Conservation (phyloP, 1,284 basidiomycete species). For the Fistulinella staudtii region DNA sequence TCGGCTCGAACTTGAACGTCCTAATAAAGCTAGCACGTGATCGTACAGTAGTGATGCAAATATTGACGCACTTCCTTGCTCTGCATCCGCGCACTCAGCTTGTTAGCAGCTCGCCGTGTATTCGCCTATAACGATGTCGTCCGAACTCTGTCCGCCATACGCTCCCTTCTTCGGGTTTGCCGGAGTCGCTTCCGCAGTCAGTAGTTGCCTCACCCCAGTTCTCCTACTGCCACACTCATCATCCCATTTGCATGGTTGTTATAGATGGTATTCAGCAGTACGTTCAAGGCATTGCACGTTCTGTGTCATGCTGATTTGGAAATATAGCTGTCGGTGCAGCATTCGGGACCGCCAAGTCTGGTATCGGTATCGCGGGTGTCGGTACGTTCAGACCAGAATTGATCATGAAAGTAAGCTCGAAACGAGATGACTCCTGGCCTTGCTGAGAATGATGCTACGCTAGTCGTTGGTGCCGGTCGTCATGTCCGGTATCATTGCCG, state of each 20-base stretch:
- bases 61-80: too few relatives aligned
- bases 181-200: conserved; percentile 75
- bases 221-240: conserved; percentile 13
- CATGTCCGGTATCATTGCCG: conserved; percentile 78
- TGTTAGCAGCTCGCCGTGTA: background rate
- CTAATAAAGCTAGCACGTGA: conserved; percentile 24
- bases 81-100: too few relatives aligned
- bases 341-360: conserved; percentile 95
- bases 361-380: conserved; percentile 96
- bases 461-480: conserved; percentile 41
- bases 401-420: conserved; percentile 85
- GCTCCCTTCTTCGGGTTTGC: conserved; percentile 86
- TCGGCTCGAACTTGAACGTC: too few relatives aligned
- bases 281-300: conserved; percentile 28
- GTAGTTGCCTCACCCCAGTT: conserved; percentile 28
- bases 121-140: conserved; percentile 40
- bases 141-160: conserved; percentile 65
- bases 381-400: conserved; percentile 94
- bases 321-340: conserved; percentile 84
- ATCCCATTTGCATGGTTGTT: background rate
- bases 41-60: background rate
- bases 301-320: conserved; percentile 13
- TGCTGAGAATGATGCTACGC: conserved; percentile 2
- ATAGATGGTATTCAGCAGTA: conserved; percentile 88
- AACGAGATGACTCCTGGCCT: background rate